Conservation (phyloP, 2,329 filamentous ascomycete species). For the Dendryphion nanum region DNA sequence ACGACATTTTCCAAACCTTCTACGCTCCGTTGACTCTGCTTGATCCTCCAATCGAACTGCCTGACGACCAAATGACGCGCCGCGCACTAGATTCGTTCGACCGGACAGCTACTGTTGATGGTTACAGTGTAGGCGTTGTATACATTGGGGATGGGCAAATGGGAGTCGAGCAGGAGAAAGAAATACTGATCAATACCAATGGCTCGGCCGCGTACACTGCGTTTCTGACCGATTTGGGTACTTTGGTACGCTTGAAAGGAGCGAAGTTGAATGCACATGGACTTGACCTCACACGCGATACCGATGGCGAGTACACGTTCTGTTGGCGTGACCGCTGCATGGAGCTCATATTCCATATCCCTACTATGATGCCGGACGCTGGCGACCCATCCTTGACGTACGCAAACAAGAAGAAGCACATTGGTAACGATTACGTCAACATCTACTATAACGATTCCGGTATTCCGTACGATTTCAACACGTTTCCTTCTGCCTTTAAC, state of each 20-base stretch:
- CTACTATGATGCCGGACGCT: slow-evolving; percentile 95
- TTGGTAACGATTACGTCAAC: slow-evolving; percentile 97
- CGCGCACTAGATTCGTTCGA: slow-evolving; percentile 82
- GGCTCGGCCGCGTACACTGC: slow-evolving; percentile 86
- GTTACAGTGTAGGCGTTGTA: slow-evolving; percentile 91
- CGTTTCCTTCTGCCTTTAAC: slow-evolving; percentile 92
- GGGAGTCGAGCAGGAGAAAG: slow-evolving; percentile 75
- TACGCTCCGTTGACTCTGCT: slow-evolving; percentile 52
- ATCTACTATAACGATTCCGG: slow-evolving; percentile 98
- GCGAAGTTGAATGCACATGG: slow-evolving; percentile 92
- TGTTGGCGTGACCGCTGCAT: slow-evolving; percentile 95
- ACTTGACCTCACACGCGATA: slow-evolving; percentile 72
- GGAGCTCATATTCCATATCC: slow-evolving; percentile 93
- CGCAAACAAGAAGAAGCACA: slow-evolving; percentile 86
- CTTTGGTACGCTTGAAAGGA: slow-evolving; percentile 74
- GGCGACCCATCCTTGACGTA: slow-evolving; percentile 69
- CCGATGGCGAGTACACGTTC: slow-evolving; percentile 83
- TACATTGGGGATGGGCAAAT: slow-evolving; percentile 89
- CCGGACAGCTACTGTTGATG: slow-evolving; percentile 83
- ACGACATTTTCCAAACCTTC: slow-evolving; percentile 69
- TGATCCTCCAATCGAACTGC: slow-evolving; percentile 71
- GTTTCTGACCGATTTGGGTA: slow-evolving; percentile 80
- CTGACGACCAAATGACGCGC: slow-evolving; percentile 66
- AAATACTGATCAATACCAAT: slow-evolving; percentile 82
- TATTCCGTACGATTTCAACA: slow-evolving; percentile 82